Percentiles rank a stretch among this genome's conserved stretches.
Conservation (phyloP, 2,329 filamentous ascomycete genomes). For the Magnaporthiopsis poae region DNA sequence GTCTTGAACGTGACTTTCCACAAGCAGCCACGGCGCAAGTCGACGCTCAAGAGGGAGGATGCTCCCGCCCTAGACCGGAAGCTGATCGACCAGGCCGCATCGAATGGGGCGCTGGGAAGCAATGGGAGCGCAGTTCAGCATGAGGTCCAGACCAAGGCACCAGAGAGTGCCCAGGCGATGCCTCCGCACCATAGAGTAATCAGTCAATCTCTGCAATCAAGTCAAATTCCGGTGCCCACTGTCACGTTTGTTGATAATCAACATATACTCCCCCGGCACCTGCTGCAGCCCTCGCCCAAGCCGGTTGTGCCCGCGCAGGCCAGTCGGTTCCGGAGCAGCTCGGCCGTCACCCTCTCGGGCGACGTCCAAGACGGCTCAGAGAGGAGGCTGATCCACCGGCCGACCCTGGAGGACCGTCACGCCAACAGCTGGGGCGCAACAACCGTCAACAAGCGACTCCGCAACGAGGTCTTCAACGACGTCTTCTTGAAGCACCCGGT, state of each 20-base stretch:
- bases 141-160: slow-evolving; percentile 12
- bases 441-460: slow-evolving; percentile 75
- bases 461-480: slow-evolving; percentile 86
- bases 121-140: slow-evolving; percentile 15
- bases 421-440: slow-evolving; percentile 79
- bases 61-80: slow-evolving; percentile 25
- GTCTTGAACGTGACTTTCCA: slow-evolving; percentile 94
- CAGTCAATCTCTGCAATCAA: slow-evolving; percentile 66
- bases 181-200: slow-evolving; percentile 36
- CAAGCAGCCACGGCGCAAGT: slow-evolving; percentile 62
- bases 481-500: slow-evolving; percentile 80
- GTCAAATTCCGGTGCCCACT: slow-evolving; percentile 62
- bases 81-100: slow-evolving; percentile 23
- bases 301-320: neutral
- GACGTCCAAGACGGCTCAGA: neutral
- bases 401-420: slow-evolving; percentile 43
- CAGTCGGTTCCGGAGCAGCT: slow-evolving; percentile 5
- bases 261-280: slow-evolving; percentile 78
- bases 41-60: slow-evolving; percentile 42
- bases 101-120: slow-evolving; percentile 13
- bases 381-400: slow-evolving; percentile 20
- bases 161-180: slow-evolving; percentile 13
- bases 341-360: slow-evolving; percentile 1
- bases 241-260: slow-evolving; percentile 90
- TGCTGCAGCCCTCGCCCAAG: slow-evolving; percentile 53